Evolutionary conservation across 768 basidiomycete species (phyloP).

Genomic region (Neoboletus magnificus): DNA sequence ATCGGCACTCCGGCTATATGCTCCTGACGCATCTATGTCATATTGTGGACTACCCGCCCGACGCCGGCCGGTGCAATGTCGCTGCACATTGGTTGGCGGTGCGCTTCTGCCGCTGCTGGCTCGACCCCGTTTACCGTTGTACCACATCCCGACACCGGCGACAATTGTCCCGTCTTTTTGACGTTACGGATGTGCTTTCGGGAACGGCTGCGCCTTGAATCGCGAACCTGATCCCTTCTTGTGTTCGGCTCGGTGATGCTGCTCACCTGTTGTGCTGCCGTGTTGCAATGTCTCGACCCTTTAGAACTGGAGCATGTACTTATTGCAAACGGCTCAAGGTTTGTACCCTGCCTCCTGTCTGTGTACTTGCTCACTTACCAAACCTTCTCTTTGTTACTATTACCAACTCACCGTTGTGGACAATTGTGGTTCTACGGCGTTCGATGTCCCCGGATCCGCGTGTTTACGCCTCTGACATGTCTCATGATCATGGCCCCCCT

Average conservation of each 20-base stretch:
- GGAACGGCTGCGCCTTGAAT: not conserved
- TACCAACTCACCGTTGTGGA: slow-evolving; percentile 1
- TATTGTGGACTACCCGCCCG: not conserved
- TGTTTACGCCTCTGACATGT: slow-evolving; percentile 10
- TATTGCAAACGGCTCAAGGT: slow-evolving; percentile 90
- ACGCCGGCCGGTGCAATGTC: slow-evolving; percentile 5
- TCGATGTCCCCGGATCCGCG: slow-evolving; percentile 17
- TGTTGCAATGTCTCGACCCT: slow-evolving; percentile 4
- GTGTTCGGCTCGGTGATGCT: slow-evolving; percentile 16
- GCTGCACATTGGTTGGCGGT: slow-evolving; percentile 15
- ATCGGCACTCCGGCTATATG: too few relatives aligned
- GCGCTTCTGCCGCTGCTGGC: slow-evolving; percentile 3
- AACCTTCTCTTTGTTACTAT: slow-evolving; percentile 11
- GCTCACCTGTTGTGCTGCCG: slow-evolving; percentile 7
- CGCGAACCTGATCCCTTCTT: not conserved
- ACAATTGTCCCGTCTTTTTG: not conserved
- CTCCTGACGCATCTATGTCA: too few relatives aligned
- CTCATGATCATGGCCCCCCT: slow-evolving; percentile 6
- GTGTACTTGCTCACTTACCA: slow-evolving; percentile 19
- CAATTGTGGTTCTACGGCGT: slow-evolving; percentile 11
- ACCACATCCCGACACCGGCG: slow-evolving; percentile 1
- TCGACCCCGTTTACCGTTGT: not conserved
- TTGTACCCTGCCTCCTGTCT: slow-evolving; percentile 26
- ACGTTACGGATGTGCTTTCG: not conserved
- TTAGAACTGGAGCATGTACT: slow-evolving; percentile 76